Evolutionary conservation across 1,284 basidiomycete species (phyloP).

Genomic region (Polyporus tsugae): DNA sequence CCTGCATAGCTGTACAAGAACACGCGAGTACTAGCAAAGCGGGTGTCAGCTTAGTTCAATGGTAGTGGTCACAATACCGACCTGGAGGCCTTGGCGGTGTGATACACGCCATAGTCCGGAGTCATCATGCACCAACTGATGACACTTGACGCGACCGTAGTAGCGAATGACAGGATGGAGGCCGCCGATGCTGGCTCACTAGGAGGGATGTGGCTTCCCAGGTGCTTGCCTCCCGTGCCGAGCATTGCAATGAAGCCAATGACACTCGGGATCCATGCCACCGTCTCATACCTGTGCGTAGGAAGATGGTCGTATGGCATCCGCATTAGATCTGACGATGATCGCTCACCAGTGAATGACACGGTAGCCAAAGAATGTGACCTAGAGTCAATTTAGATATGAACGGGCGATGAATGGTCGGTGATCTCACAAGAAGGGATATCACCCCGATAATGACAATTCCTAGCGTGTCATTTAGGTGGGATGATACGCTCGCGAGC

Average conservation of each 20-base stretch:
- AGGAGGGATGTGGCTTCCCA: slow-evolving; percentile 43
- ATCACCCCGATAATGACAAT: slow-evolving; percentile 83
- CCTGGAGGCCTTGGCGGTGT: slow-evolving; percentile 57
- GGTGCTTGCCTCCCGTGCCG: slow-evolving; percentile 63
- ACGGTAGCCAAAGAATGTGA: slow-evolving; percentile 71
- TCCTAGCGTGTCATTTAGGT: slow-evolving; percentile 64
- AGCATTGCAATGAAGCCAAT: slow-evolving; percentile 73
- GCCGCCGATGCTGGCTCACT: slow-evolving; percentile 38
- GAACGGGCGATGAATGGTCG: not conserved
- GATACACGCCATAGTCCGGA: slow-evolving; percentile 69
- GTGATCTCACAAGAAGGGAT: slow-evolving; percentile 55
- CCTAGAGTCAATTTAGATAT: slow-evolving; percentile 23
- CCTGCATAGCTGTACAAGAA: slow-evolving; percentile 76
- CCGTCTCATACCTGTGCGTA: slow-evolving; percentile 57
- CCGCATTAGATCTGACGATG: not conserved
- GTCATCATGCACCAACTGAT: slow-evolving; percentile 67
- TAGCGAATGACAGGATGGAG: slow-evolving; percentile 33
- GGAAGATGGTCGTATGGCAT: not conserved
- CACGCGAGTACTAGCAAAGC: slow-evolving; percentile 50
- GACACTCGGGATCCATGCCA: slow-evolving; percentile 75
- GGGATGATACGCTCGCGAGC: slow-evolving; percentile 66
- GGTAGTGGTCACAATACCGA: slow-evolving; percentile 27
- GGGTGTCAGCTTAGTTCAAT: not conserved
- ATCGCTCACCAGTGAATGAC: slow-evolving; percentile 61
- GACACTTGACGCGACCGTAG: slow-evolving; percentile 52